Percentiles rank a stretch among this genome's conserved stretches.
Conservation (phyloP, 441 rosid genomes). For the Lepidium campestre region DNA sequence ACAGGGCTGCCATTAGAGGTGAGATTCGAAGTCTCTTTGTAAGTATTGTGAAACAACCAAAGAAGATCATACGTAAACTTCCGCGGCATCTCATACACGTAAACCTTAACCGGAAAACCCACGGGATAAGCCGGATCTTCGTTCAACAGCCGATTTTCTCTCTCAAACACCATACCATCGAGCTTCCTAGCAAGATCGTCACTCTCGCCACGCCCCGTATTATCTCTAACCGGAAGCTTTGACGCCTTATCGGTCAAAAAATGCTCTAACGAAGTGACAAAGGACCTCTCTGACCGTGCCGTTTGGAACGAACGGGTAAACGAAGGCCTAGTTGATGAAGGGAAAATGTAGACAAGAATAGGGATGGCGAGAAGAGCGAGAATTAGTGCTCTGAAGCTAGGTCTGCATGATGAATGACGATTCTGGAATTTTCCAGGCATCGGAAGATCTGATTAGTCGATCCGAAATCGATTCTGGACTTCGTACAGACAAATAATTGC, state of each 20-base stretch:
- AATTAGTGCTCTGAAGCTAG: no score
- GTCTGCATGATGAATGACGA: no score
- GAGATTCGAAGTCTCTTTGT: slow-evolving; percentile 65
- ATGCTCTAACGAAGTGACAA: slow-evolving; percentile 55
- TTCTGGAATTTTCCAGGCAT: no score
- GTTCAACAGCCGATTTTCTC: slow-evolving; percentile 41
- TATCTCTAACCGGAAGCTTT: slow-evolving; percentile 29
- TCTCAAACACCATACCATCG: slow-evolving; percentile 38
- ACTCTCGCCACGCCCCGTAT: slow-evolving; percentile 26
- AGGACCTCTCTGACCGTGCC: slow-evolving; percentile 54
- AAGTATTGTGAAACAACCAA: slow-evolving; percentile 61
- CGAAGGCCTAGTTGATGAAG: slow-evolving; percentile 14
- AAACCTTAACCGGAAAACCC: slow-evolving; percentile 61
- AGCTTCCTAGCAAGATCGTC: slow-evolving; percentile 36
- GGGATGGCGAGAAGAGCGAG: no score
- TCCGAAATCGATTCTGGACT: no score
- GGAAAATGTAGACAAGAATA: background rate
- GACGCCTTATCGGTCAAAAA: slow-evolving; percentile 39
- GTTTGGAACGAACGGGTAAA: background rate
- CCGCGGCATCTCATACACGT: slow-evolving; percentile 85
- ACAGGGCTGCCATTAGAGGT: slow-evolving; percentile 98
- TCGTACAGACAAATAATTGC: no score
- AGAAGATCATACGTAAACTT: slow-evolving; percentile 87
- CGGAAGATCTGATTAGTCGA: no score
- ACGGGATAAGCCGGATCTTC: slow-evolving; percentile 47